Evolutionary conservation across 2,329 filamentous ascomycete genomes (phyloP).

Genomic region (Gnomoniopsis sp.): DNA sequence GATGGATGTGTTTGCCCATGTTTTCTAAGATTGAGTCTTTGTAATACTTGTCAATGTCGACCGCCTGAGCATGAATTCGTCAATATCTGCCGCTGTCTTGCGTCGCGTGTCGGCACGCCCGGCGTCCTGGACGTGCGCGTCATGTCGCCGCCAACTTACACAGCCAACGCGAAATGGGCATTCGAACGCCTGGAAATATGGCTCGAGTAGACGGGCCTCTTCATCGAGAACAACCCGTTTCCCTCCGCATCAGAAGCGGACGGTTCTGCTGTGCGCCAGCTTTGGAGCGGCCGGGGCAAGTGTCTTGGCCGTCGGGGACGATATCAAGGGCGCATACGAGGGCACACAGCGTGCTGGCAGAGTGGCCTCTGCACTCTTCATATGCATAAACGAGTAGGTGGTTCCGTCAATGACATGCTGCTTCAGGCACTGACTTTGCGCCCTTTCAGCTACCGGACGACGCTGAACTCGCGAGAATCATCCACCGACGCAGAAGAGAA

Average conservation of each 20-base stretch:
- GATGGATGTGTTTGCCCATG: background rate
- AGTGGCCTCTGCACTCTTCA: conserved; percentile 68
- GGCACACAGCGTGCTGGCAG: conserved; percentile 74
- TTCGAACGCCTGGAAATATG: background rate
- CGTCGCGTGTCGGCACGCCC: conserved; percentile 12
- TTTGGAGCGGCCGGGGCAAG: conserved; percentile 48
- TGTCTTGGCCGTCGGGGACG: conserved; percentile 55
- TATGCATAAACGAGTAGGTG: conserved; percentile 83
- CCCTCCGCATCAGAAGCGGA: conserved; percentile 20
- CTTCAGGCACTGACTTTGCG: conserved; percentile 13
- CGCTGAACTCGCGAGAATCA: conserved; percentile 67
- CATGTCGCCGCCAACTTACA: conserved; percentile 7
- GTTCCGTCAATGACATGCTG: background rate
- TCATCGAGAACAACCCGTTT: conserved; percentile 5
- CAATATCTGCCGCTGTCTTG: conserved; percentile 11
- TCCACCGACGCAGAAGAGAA: conserved; percentile 61
- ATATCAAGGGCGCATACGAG: conserved; percentile 73
- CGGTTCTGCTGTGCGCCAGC: conserved; percentile 46
- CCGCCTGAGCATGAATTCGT: conserved; percentile 14
- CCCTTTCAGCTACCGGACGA: conserved; percentile 72
- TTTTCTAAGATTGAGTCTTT: background rate
- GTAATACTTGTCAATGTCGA: background rate
- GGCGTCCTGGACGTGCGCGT: conserved; percentile 14
- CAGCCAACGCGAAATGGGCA: background rate
- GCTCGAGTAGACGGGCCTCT: conserved; percentile 1